Base-by-base conservation (phyloP, 805 yeast genomes). In the Cyberlindnera meyerae region DNA sequence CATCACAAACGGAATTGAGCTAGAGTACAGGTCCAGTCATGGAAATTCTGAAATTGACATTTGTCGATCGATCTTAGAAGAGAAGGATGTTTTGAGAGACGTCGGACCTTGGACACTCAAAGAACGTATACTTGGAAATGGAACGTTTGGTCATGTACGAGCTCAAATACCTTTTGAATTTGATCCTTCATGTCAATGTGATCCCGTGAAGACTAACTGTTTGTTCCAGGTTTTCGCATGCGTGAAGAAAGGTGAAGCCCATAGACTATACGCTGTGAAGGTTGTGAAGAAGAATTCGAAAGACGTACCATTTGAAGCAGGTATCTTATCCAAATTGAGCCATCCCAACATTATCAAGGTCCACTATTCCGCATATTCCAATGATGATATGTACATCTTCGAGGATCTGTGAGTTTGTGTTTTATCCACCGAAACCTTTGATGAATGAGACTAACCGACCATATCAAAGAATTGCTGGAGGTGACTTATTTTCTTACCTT, bases 401-500 rank as follows among this genome's bases (percentile, higher is more conserved):
- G 71, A 73, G 47, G 76, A 72, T 42, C 50, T 71, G 45, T 49
- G 34, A 25, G 52, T 43, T 42, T 21, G 11, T 12, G 8, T 13
- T 16, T 18, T 31, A 22, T 22, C 22, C 7, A 20, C 8, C 11
- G 14, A 7, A n/a, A 11, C 16, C 21, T n/a, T 29, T n/a, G 11
- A 24, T 9, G 15, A n/a, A 8, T 13, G 16, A 11, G 15, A 27
- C 39, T 42, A 32, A 42, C 43, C n/a, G 3, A 12, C 18, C 15
- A 20, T 6, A 11, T 16, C 2, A 8, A 29, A 50, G 59, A 26
- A 55, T 68, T 2, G 64, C 73, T 37, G 82, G 82, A 1, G 82
- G 82, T 2, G 82, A 77, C 43, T 55, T 76, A 12, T 75, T 75
- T 43, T 72, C 79, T 2, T 76, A 74, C 43, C 49, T 76, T n/a